Base-by-base conservation (phyloP, 2,329 filamentous ascomycete species). In the Thelonectria blattea region DNA sequence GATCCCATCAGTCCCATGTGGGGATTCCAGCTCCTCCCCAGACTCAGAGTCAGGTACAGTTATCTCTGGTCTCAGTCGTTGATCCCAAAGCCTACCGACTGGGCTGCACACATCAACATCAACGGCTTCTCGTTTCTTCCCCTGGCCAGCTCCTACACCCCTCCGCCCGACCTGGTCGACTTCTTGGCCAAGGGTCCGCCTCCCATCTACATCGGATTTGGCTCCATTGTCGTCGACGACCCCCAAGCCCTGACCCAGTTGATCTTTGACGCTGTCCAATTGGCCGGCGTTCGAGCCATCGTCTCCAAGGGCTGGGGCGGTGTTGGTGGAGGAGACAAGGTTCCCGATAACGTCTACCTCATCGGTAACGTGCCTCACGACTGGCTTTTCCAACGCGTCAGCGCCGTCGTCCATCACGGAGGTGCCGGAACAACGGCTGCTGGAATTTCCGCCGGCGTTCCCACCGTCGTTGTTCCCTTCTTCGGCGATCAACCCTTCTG, bases 51-150 rank as follows among this genome's bases (percentile, higher is more conserved):
- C 6, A 89, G 89, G 0, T 88, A 85, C 66, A 90, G 88, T 0
- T 92, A 92, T 67, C 87, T 88, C 66, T 91, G 89, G 89, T 89
- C 87, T 0, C 83, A 87, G 3, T 80, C 85, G 2, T 73, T 90
- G 18, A 86, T 90, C n/a, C 83, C 86, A 0, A 90, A 89, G 65
- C 87, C 87, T 0, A 74, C 76, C 4, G 87, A 90, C 64, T 90
- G 87, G 87, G 81, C 78, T 5, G 69, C 76, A 1, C 79, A 88
- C 52, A 86, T 89, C 52, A 80, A 83, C 51, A 82, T 89, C 15
- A 83, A 83, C 6, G 87, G 87, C 0, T 90, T 89, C 71, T 88
- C 80, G 58, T 89, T 89, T 65, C 76, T 89, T 0, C 78, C 82
- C 6, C 72, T 83, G 1, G 81, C 83, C 1, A 79, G 77, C 27